These are phyloP conservation scores for Pelargonium exstipulatum DNA, from an alignment of 441 rosid genomes.

Conservation along the genomic window DNA sequence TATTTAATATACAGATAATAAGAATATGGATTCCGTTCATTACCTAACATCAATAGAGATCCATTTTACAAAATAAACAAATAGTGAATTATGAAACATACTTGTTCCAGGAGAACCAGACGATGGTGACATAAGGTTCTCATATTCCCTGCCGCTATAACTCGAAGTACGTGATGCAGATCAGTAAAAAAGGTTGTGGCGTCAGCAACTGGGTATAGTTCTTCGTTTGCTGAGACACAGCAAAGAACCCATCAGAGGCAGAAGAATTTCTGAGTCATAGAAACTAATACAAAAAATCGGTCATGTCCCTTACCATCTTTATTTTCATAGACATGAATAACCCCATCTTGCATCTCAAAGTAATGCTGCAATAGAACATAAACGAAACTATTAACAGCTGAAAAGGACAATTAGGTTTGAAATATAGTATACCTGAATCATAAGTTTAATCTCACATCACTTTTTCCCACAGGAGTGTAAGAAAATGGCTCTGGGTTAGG, in stretches of 20 bases:
- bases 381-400: slow-evolving; percentile 18
- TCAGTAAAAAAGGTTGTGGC: slow-evolving; percentile 95
- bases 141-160: slow-evolving; percentile 87
- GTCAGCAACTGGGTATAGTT: slow-evolving; percentile 91
- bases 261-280: slow-evolving; percentile 9
- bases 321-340: slow-evolving; percentile 70
- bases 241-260: slow-evolving; percentile 10
- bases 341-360: slow-evolving; percentile 96
- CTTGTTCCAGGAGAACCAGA: slow-evolving; percentile 85
- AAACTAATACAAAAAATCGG: background rate
- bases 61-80: background rate
- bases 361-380: slow-evolving; percentile 52
- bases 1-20: slow-evolving; percentile 7
- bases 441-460: slow-evolving; percentile 50
- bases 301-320: slow-evolving; percentile 56
- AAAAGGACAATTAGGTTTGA: background rate
- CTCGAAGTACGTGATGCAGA: slow-evolving; percentile 78
- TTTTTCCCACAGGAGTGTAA: slow-evolving; percentile 63
- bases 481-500: slow-evolving; percentile 81
- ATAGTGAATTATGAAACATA: no score
- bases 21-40: background rate
- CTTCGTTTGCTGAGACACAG: slow-evolving; percentile 52
- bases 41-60: slow-evolving; percentile 4
- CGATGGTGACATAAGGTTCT: slow-evolving; percentile 92
- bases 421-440: slow-evolving; percentile 1